Conservation (phyloP, 2,329 filamentous ascomycete genomes). For the Fusarium sambucinum region DNA sequence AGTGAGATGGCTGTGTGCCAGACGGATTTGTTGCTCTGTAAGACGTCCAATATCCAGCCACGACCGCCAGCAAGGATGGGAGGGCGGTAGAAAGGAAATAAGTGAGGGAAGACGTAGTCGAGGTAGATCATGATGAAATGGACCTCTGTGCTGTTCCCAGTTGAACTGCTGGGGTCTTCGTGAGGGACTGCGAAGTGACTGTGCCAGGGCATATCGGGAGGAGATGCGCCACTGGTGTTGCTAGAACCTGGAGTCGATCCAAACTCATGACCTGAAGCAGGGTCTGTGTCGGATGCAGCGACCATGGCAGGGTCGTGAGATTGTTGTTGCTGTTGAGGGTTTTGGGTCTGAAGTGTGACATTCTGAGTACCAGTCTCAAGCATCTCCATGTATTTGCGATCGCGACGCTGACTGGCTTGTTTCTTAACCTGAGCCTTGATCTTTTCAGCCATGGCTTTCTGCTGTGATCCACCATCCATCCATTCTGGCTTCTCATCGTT, state of each 20-base stretch:
- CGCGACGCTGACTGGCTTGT: slow-evolving; percentile 63
- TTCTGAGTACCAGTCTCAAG: slow-evolving; percentile 53
- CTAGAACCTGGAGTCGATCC: slow-evolving; percentile 49
- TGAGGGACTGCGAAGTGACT: slow-evolving; percentile 45
- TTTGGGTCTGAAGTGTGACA: slow-evolving; percentile 38
- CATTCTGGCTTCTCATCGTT: slow-evolving; percentile 65
- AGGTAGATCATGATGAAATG: slow-evolving; percentile 69
- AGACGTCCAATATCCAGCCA: slow-evolving; percentile 69
- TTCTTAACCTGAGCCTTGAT: slow-evolving; percentile 70
- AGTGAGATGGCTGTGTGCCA: slow-evolving; percentile 69
- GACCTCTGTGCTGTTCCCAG: slow-evolving; percentile 50
- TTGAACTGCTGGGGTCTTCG: slow-evolving; percentile 39
- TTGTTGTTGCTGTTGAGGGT: slow-evolving; percentile 15
- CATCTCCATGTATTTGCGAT: slow-evolving; percentile 62
- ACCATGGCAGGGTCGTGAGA: slow-evolving; percentile 26
- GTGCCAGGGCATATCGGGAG: slow-evolving; percentile 52
- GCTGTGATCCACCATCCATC: slow-evolving; percentile 66
- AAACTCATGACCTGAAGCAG: slow-evolving; percentile 41
- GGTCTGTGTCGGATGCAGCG: slow-evolving; percentile 49
- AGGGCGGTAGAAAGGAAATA: slow-evolving; percentile 73
- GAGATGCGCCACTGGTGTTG: slow-evolving; percentile 49
- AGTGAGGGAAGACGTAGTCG: slow-evolving; percentile 71
- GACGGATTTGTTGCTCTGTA: slow-evolving; percentile 68
- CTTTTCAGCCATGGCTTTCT: slow-evolving; percentile 64
- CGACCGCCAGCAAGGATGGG: slow-evolving; percentile 67